Conservation (phyloP, 2,329 filamentous ascomycete species). For the Daldinia sp. region DNA sequence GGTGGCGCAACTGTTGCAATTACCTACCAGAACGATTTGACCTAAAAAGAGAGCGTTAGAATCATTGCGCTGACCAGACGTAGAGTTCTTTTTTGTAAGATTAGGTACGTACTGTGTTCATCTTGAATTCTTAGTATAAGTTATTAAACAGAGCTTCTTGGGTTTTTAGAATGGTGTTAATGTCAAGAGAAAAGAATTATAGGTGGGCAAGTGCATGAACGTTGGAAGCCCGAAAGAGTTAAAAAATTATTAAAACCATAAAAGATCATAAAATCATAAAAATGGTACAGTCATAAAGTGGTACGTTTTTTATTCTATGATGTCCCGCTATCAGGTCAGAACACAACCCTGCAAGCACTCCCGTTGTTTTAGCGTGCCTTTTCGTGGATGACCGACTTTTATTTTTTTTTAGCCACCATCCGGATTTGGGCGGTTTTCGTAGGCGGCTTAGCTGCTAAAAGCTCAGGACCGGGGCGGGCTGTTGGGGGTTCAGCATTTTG, state of each 20-base stretch:
- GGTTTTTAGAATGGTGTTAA: slow-evolving; percentile 6
- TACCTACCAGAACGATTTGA: slow-evolving; percentile 74
- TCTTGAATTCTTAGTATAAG: slow-evolving; percentile 22
- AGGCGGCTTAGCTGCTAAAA: slow-evolving; percentile 7
- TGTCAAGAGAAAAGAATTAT: slow-evolving; percentile 12
- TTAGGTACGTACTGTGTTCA: slow-evolving; percentile 41
- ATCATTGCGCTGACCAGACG: slow-evolving; percentile 14
- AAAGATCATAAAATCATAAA: slow-evolving; percentile 19
- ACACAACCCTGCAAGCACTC: slow-evolving; percentile 39
- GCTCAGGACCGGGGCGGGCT: slow-evolving; percentile 7
- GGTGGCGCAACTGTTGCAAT: slow-evolving; percentile 12
- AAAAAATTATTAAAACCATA: slow-evolving; percentile 28
- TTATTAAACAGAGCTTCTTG: background rate
- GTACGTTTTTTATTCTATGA: slow-evolving; percentile 37
- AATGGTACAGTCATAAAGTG: slow-evolving; percentile 30
- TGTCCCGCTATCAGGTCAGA: slow-evolving; percentile 28
- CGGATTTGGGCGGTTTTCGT: slow-evolving; percentile 11
- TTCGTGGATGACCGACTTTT: background rate
- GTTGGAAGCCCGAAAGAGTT: slow-evolving; percentile 22
- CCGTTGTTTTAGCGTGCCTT: slow-evolving; percentile 33
- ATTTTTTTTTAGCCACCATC: slow-evolving; percentile 16
- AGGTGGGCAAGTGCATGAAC: slow-evolving; percentile 11
- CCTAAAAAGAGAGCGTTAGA: slow-evolving; percentile 56
- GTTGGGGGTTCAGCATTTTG: slow-evolving; percentile 8
- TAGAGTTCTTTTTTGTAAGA: background rate